phyloP scores from a whole-genome alignment of 163 green algal genomes.

The Scenedesmus sp. region DNA sequence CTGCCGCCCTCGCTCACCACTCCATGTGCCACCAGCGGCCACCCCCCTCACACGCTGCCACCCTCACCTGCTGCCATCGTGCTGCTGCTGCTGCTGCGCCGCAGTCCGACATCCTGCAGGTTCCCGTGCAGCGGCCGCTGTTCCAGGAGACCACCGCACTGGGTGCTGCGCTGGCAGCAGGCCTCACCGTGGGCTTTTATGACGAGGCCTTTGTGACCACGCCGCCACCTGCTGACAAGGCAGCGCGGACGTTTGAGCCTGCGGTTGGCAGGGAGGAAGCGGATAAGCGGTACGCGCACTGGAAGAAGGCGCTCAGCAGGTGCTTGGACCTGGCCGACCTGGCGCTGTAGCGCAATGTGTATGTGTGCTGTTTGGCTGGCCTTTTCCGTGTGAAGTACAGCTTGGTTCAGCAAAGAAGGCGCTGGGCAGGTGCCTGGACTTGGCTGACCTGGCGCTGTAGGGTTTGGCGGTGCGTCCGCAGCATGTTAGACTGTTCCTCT shows the following conservation, averaged over 20 bases:
- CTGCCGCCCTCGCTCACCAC: too few relatives aligned
- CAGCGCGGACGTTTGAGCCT: slow-evolving; percentile 1
- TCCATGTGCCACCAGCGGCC: background rate
- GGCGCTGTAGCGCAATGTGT: slow-evolving; percentile 3
- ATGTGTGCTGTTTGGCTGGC: background rate
- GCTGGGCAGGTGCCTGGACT: background rate
- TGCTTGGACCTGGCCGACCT: slow-evolving; percentile 79
- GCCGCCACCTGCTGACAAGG: slow-evolving; percentile 29
- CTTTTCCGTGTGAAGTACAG: background rate
- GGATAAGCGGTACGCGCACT: slow-evolving; percentile 63
- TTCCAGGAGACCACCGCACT: slow-evolving; percentile 94
- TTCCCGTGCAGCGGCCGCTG: slow-evolving; percentile 83
- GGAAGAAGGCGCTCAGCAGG: slow-evolving; percentile 77
- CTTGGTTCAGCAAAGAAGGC: background rate
- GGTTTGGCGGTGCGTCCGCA: background rate
- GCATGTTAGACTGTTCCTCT: background rate
- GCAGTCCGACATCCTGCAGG: slow-evolving; percentile 78
- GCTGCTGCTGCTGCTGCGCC: background rate
- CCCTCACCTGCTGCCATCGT: background rate
- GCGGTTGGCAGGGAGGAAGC: slow-evolving; percentile 52
- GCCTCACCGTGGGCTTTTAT: slow-evolving; percentile 89
- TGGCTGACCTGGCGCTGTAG: background rate
- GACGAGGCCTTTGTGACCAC: slow-evolving; percentile 70
- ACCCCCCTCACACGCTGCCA: background rate
- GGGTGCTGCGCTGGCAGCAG: slow-evolving; percentile 93